phyloP scores from a whole-genome alignment of 495 filamentous ascomycete genomes.

The Hypoxylon subgilvum region DNA sequence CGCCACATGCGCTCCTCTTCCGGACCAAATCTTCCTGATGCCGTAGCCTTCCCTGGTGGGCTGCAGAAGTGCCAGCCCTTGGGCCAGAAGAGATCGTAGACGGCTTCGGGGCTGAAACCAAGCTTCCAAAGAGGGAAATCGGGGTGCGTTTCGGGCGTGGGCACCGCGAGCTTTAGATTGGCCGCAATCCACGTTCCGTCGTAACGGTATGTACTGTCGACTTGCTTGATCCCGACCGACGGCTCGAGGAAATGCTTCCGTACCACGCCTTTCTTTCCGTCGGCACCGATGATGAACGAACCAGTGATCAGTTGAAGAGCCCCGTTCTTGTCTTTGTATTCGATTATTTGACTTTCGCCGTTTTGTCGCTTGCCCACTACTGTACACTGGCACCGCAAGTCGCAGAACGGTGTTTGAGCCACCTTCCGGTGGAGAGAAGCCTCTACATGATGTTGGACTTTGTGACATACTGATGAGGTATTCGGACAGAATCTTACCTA shows the following conservation, averaged over 20 bases:
- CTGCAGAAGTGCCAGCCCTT: constrained; percentile 54
- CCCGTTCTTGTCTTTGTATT: constrained; percentile 45
- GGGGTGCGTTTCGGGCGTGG: constrained; percentile 56
- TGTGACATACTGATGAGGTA: neutral
- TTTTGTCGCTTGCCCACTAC: constrained; percentile 44
- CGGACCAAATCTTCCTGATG: constrained; percentile 57
- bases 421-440: constrained; percentile 30
- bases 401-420: constrained; percentile 35
- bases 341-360: constrained; percentile 41
- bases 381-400: constrained; percentile 45
- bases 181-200: constrained; percentile 60
- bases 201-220: constrained; percentile 49
- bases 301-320: constrained; percentile 34
- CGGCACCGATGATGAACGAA: constrained; percentile 56
- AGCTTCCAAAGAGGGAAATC: constrained; percentile 57
- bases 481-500: constrained; percentile 23
- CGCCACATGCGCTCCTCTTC: constrained; percentile 53
- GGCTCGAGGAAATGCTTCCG: constrained; percentile 59
- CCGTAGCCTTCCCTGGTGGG: constrained; percentile 51
- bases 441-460: constrained; percentile 38
- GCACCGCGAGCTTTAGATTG: constrained; percentile 55
- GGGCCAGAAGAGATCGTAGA: constrained; percentile 61
- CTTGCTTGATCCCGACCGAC: constrained; percentile 50
- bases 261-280: constrained; percentile 58
- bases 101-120: constrained; percentile 54